phyloP scores from a whole-genome alignment of 441 rosid genomes.

The Erodium moschatum region DNA sequence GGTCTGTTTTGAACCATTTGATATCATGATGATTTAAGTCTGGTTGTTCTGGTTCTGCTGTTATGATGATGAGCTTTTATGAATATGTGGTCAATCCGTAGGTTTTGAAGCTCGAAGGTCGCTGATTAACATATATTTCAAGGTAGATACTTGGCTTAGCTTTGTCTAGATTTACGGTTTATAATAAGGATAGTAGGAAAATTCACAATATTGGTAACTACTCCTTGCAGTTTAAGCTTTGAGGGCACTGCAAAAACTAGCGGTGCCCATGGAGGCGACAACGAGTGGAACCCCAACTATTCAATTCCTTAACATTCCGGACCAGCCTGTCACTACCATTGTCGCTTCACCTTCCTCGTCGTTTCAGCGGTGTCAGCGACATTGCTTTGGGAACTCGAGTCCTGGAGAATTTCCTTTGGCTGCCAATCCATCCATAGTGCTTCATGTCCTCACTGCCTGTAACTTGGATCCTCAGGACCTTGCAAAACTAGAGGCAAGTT shows the following conservation, averaged over 20 bases:
- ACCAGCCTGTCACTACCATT: conserved; percentile 54
- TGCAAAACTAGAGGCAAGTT: conserved; percentile 86
- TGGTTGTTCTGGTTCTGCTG: conserved; percentile 12
- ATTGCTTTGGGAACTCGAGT: conserved; percentile 64
- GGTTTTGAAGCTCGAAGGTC: conserved; percentile 45
- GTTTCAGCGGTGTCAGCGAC: conserved; percentile 64
- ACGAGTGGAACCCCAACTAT: conserved; percentile 59
- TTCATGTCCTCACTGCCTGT: conserved; percentile 83
- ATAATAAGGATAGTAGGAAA: background rate
- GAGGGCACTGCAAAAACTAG: conserved; percentile 48
- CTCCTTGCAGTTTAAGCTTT: conserved; percentile 32
- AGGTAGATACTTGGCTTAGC: conserved; percentile 28
- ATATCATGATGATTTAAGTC: background rate
- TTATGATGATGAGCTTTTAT: conserved; percentile 18
- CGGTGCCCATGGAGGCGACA: conserved; percentile 92
- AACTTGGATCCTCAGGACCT: conserved; percentile 88
- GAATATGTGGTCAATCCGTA: conserved; percentile 31
- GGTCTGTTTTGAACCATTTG: conserved; percentile 11
- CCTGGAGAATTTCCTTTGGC: conserved; percentile 98
- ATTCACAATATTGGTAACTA: background rate
- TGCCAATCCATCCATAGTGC: conserved; percentile 81
- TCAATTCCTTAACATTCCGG: conserved; percentile 62
- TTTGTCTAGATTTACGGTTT: background rate
- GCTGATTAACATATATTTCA: conserved; percentile 29
- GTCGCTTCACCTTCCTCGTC: conserved; percentile 43